A percentile compares a stretch with the other conserved stretches of the same genome.
phyloP scores from a whole-genome alignment of 331 rosid genomes.

The Cydonia oblonga region DNA sequence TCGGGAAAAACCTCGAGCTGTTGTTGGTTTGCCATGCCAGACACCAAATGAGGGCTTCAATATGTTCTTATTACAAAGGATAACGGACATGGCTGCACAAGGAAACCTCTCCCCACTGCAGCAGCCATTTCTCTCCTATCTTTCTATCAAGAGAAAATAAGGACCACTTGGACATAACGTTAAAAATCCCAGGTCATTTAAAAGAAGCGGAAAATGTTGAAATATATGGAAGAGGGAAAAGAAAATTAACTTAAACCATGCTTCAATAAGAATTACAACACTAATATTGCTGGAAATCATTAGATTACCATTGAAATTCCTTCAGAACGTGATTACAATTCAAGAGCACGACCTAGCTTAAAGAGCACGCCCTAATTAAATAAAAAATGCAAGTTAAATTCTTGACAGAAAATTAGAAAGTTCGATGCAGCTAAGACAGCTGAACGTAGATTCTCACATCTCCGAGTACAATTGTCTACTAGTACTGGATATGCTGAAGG shows the following conservation, averaged over 20 bases:
- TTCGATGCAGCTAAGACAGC: too few relatives aligned
- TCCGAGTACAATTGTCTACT: constrained; percentile 59
- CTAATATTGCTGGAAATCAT: background rate
- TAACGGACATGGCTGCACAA: constrained; percentile 32
- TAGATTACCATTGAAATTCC: background rate
- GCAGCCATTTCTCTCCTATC: constrained; percentile 39
- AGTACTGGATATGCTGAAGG: constrained; percentile 90
- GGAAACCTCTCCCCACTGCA: constrained; percentile 42
- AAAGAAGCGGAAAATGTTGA: background rate
- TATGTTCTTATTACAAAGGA: constrained; percentile 11
- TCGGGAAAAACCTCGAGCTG: constrained; percentile 10
- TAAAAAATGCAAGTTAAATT: constrained; percentile 21
- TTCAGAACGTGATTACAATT: constrained; percentile 14
- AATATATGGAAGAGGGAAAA: too few relatives aligned
- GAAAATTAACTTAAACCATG: background rate
- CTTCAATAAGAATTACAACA: background rate
- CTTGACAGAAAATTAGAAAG: constrained; percentile 20
- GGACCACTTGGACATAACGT: background rate
- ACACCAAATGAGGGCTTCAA: constrained; percentile 17
- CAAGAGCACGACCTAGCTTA: constrained; percentile 11
- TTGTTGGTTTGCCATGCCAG: constrained; percentile 19
- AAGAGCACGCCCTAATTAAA: constrained; percentile 10
- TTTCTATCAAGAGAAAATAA: background rate
- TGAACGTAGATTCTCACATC: too few relatives aligned
- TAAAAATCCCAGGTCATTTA: too few relatives aligned